phyloP scores from a whole-genome alignment of 768 basidiomycete genomes.

The Pholiota molesta region DNA sequence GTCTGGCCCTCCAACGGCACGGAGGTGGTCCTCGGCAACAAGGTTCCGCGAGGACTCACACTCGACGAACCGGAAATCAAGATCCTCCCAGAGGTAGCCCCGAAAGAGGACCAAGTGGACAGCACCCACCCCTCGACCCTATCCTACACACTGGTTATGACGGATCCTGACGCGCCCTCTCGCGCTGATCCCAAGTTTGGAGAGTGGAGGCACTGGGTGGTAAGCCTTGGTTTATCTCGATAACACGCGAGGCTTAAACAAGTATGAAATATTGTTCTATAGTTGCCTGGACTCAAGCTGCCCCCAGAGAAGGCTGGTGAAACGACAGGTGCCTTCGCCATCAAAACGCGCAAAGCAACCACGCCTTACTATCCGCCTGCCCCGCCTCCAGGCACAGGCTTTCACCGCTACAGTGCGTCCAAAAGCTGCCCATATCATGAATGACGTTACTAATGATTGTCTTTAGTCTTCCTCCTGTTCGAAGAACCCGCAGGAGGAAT shows the following conservation, averaged over 20 bases:
- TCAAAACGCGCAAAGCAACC: slow-evolving; percentile 46
- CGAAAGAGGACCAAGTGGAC: slow-evolving; percentile 8
- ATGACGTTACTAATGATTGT: neutral
- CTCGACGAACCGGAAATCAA: slow-evolving; percentile 53
- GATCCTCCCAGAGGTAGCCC: slow-evolving; percentile 44
- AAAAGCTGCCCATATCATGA: neutral
- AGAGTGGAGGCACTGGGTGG: slow-evolving; percentile 62
- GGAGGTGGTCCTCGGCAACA: slow-evolving; percentile 35
- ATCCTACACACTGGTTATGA: slow-evolving; percentile 57
- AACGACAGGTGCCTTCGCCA: slow-evolving; percentile 35
- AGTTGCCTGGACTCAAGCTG: slow-evolving; percentile 41
- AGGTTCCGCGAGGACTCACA: slow-evolving; percentile 36
- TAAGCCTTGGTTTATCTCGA: slow-evolving; percentile 26
- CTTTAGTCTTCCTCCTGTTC: slow-evolving; percentile 59
- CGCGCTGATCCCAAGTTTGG: slow-evolving; percentile 48
- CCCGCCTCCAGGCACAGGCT: slow-evolving; percentile 54
- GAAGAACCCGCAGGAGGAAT: slow-evolving; percentile 53
- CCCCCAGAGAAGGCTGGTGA: slow-evolving; percentile 26
- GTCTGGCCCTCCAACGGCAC: slow-evolving; percentile 41
- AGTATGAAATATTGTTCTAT: slow-evolving; percentile 5
- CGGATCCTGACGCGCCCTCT: slow-evolving; percentile 63
- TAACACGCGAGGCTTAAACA: neutral
- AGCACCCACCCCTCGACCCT: slow-evolving; percentile 25
- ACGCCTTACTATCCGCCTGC: slow-evolving; percentile 63
- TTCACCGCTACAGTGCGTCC: slow-evolving; percentile 59